Conservation (phyloP, 148 eudicot genomes). For the Camellia granthamiana region DNA sequence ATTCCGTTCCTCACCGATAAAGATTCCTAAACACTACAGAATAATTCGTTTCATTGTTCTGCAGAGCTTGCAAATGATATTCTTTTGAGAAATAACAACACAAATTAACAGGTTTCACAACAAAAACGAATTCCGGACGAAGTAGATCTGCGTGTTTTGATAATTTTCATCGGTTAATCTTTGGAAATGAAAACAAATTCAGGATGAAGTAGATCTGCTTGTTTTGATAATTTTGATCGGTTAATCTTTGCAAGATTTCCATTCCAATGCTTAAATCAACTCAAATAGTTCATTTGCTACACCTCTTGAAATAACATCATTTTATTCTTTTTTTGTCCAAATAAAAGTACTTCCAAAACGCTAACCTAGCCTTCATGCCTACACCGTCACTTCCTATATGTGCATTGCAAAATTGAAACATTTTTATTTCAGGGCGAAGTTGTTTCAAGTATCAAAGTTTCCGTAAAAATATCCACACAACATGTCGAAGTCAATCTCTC, state of each 20-base stretch:
- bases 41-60: neutral
- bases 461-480: conserved; percentile 28
- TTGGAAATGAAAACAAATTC: too few species aligned
- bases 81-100: neutral
- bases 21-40: neutral
- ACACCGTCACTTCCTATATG: too few species aligned
- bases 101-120: neutral
- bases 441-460: conserved; percentile 31
- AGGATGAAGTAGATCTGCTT: too few species aligned
- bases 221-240: too few species aligned
- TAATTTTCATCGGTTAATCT: too few species aligned
- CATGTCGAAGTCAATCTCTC: conserved; percentile 48
- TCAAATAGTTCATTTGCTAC: neutral
- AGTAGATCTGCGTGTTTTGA: too few species aligned
- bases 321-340: neutral
- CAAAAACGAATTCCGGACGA: too few species aligned
- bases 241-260: neutral
- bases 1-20: neutral
- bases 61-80: neutral
- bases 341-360: neutral
- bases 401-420: neutral
- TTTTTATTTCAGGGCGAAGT: conserved; percentile 34
- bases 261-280: neutral
- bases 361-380: neutral
- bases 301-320: neutral